A percentile compares a stretch with the other conserved stretches of the same genome.
Conservation (phyloP, 2,329 filamentous ascomycete genomes). For the Aschersonia sp. region DNA sequence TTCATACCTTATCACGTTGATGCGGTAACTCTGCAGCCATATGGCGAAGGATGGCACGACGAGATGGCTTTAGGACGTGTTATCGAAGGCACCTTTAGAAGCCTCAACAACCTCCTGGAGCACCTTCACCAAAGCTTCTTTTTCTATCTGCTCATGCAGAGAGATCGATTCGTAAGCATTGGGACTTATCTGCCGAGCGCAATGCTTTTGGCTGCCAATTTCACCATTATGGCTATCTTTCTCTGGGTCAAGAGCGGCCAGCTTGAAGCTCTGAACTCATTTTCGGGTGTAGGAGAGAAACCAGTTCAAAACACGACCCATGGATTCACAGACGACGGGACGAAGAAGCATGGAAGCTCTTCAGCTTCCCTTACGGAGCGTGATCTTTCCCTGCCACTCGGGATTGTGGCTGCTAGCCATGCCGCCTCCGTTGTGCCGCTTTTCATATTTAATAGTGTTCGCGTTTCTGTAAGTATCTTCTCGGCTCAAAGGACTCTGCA, state of each 20-base stretch:
- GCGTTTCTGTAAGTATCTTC: constrained; percentile 41
- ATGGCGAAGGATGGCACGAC: constrained; percentile 88
- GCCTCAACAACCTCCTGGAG: constrained; percentile 90
- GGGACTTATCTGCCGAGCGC: constrained; percentile 93
- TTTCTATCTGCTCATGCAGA: constrained; percentile 90
- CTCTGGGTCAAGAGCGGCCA: constrained; percentile 86
- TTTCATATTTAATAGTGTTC: constrained; percentile 69
- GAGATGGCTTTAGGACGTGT: constrained; percentile 90
- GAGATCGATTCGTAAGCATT: constrained; percentile 90
- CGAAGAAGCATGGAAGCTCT: constrained; percentile 11
- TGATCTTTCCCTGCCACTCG: constrained; percentile 57
- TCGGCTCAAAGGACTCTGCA: neutral
- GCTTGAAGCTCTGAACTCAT: constrained; percentile 2
- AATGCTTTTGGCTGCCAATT: constrained; percentile 92
- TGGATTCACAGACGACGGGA: constrained; percentile 10
- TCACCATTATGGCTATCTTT: constrained; percentile 87
- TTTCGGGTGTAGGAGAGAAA: neutral
- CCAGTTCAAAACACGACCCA: neutral
- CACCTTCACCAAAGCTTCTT: constrained; percentile 98
- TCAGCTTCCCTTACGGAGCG: constrained; percentile 34
- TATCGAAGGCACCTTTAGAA: constrained; percentile 81
- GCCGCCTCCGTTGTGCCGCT: constrained; percentile 68
- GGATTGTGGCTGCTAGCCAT: constrained; percentile 58
- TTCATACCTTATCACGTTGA: constrained; percentile 98
- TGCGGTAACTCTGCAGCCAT: constrained; percentile 82